Evolutionary conservation across 2,329 filamentous ascomycete genomes (phyloP), one percentile per base, ranked within the genome.

Genomic region (Orbilia blumenaviensis): DNA sequence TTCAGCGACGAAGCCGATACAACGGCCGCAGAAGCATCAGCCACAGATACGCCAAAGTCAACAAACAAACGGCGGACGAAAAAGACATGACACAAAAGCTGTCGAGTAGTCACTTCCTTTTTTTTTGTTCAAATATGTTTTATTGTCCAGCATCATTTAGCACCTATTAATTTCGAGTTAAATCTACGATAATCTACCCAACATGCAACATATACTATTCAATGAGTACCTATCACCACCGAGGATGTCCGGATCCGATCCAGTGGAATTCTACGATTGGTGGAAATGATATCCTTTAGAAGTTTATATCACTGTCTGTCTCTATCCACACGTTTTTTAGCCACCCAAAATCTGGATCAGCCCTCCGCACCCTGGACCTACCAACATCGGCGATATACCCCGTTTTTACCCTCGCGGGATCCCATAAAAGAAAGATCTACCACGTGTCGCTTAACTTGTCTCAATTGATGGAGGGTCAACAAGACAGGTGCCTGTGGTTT

Each of bases 1-100:
- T 76, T 76, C 60, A 76, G 36, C 27, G 56, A 60, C 16, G 62
- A 69, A 29, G 29, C 46, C 1, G 69, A 75, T 36, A 58, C 48
- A 2, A 50, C 50, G 23, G 18, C 18, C 18, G 42, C 42, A 29
- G 72, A 64, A 27, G 50, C 58, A 10, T 76, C 72, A 8, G 72
- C 72, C 3, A 76, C 58, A 18, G 64, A 76, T 16, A 69, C 64
- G 1, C 64, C 72, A 14, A 76, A 69, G 32, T 64, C 72, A 6
- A 41, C 63, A 18, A 66, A 64, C 27, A 76, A 76, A 21, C 64
- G 72, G 16, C 42, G 64, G 21, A 48, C 64, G n/a, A 75, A 67
- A 18, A 75, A 54, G 41, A 32, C 44, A 38, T 66, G 25, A 66
- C 10, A 10, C n/a, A 14, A 54, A 63, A 25, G n/a, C n/a, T n/a